Conservation (phyloP, 345 rosid species). For the Cardamine resedifolia region DNA sequence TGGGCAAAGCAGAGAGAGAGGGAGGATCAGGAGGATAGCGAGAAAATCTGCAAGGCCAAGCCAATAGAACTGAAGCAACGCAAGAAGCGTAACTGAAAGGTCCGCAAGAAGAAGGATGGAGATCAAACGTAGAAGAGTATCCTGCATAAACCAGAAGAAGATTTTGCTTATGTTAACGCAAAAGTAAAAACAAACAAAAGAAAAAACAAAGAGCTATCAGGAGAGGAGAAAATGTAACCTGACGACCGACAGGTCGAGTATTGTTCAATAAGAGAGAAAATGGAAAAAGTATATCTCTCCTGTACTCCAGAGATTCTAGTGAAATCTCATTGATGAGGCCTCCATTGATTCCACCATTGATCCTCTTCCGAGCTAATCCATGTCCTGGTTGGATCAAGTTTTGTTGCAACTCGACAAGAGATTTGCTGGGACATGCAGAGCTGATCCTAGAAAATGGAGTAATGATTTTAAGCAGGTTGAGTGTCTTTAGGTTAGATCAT, state of each 20-base stretch:
- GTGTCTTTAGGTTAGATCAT: background rate
- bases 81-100: slow-evolving; percentile 80
- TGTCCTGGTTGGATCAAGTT: slow-evolving; percentile 58
- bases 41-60: slow-evolving; percentile 84
- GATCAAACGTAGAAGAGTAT: slow-evolving; percentile 68
- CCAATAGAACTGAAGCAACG: slow-evolving; percentile 89
- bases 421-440: slow-evolving; percentile 46
- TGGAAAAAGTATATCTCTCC: slow-evolving; percentile 72
- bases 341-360: slow-evolving; percentile 88
- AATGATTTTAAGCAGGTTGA: slow-evolving; percentile 22
- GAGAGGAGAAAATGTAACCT: slow-evolving; percentile 50
- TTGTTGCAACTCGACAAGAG: slow-evolving; percentile 56
- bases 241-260: slow-evolving; percentile 84
- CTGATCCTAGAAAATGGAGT: slow-evolving; percentile 48
- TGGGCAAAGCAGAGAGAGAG: slow-evolving; percentile 84
- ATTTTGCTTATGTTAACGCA: slow-evolving; percentile 6
- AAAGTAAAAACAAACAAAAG: background rate
- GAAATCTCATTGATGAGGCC: slow-evolving; percentile 76
- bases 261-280: slow-evolving; percentile 78
- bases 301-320: slow-evolving; percentile 68
- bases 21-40: slow-evolving; percentile 86
- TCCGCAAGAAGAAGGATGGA: slow-evolving; percentile 85
- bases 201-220: background rate
- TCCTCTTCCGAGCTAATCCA: slow-evolving; percentile 73
- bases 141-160: slow-evolving; percentile 53